phyloP scores from a whole-genome alignment of 805 yeast genomes.

The Yarrowia sp. region DNA sequence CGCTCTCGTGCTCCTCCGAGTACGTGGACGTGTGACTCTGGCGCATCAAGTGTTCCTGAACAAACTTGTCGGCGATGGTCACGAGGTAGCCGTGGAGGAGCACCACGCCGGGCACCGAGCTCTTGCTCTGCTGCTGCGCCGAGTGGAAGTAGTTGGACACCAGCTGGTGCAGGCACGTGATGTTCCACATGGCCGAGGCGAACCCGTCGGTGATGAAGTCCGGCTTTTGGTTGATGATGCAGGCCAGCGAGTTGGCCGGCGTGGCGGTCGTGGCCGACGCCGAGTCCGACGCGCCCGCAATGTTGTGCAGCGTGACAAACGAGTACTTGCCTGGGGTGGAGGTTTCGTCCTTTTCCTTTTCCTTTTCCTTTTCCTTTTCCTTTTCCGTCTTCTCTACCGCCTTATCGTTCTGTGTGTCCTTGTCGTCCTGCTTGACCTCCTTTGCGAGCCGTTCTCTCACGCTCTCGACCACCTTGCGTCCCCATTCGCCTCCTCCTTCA shows the following conservation, averaged over 20 bases:
- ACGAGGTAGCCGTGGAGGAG: conserved; percentile 44
- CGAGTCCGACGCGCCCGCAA: conserved; percentile 3
- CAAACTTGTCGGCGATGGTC: conserved; percentile 45
- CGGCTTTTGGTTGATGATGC: conserved; percentile 41
- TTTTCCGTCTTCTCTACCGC: background rate
- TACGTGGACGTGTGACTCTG: conserved; percentile 13
- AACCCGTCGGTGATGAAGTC: conserved; percentile 39
- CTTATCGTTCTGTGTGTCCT: too few species aligned
- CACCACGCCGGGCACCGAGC: conserved; percentile 27
- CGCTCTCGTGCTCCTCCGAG: conserved; percentile 4
- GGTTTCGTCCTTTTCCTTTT: too few species aligned
- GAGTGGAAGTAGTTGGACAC: conserved; percentile 39
- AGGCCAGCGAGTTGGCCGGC: conserved; percentile 32
- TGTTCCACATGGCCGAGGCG: conserved; percentile 44
- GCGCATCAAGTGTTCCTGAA: conserved; percentile 39
- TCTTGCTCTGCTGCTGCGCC: conserved; percentile 1
- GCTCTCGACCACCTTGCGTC: background rate
- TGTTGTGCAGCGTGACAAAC: conserved; percentile 28
- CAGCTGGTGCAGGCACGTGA: conserved; percentile 45
- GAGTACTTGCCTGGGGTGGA: background rate
- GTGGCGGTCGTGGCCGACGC: background rate
- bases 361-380: too few species aligned
- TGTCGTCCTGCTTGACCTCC: too few species aligned
- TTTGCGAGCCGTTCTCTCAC: background rate
- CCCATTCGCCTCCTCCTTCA: conserved; percentile 27